Base-by-base conservation (phyloP, 305 asterid genomes). In the Fraxinus ornus region DNA sequence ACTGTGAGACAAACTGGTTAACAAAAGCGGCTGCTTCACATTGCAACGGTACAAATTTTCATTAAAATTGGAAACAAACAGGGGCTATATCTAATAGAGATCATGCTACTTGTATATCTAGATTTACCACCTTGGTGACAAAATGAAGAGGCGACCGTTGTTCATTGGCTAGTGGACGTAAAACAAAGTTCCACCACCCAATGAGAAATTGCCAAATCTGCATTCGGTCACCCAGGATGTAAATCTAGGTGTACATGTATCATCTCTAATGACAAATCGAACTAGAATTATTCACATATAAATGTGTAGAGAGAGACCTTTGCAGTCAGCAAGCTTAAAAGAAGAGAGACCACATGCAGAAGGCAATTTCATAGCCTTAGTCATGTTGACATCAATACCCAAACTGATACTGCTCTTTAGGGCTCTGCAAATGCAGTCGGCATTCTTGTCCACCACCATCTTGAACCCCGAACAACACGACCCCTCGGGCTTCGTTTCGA, bases 381-480 rank as follows among this genome's bases (percentile, higher is more conserved):
- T 79, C 78, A 87, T 72, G 62, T 87, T 76, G 33, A 87, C 17
- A 33, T 64, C 28, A 32, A 87, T 39, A 1, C 88, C 88, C 1
- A 83, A 62, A 26, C 36, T 66, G 7, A 19, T 66, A 15, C 83
- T 60, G 0, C 30, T 77, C n/a, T 60, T 35, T 39, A 47, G 57
- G 57, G 57, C 57, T 47, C 1, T 47, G 1, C 57, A 47, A 0
- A 47, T 47, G 57, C 57, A 47, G 57, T 47, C 19, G 19, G 2
- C 57, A 47, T 47, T 47, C 57, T 15, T 47, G 57, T 13, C 6
- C 57, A 47, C 19, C 19, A 0, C 85, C 1, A 24, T 76, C 37
- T 81, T 73, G 2, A 83, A 55, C 8, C 90, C 88, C 44, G 52
- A n/a, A 22, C 87, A 83, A 21, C 90, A 83, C 28, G 83, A 36